Conservation (phyloP, 345 rosid species). For the Eucalyptus curtisii region DNA sequence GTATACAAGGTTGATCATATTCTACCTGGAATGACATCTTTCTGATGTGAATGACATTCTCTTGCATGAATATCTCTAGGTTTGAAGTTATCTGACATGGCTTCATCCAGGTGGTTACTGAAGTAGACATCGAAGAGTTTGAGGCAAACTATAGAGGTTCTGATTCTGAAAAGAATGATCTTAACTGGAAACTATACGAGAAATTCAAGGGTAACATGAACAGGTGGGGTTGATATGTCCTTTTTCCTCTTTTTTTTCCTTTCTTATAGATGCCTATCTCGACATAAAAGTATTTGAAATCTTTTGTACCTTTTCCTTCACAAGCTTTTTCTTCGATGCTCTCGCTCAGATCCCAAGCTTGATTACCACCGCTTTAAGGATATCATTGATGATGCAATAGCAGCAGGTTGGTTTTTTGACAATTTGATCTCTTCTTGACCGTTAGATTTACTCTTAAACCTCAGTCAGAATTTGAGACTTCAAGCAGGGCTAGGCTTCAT, state of each 20-base stretch:
- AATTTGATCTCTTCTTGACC: not conserved
- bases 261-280: not conserved
- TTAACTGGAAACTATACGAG: too few relatives aligned
- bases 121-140: constrained; percentile 33
- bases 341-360: constrained; percentile 75
- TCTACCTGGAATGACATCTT: not conserved
- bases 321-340: constrained; percentile 92
- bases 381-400: constrained; percentile 58
- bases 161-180: too few relatives aligned
- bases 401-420: constrained; percentile 32
- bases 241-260: not conserved
- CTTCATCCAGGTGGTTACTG: constrained; percentile 29
- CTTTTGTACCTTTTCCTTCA: not conserved
- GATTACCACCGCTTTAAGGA: constrained; percentile 86
- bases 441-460: not conserved
- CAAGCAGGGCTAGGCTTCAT: not conserved
- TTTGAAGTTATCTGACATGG: not conserved
- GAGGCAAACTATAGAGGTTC: too few relatives aligned
- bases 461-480: not conserved
- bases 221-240: too few relatives aligned
- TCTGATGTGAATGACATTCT: not conserved
- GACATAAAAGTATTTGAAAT: not conserved
- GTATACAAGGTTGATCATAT: too few relatives aligned
- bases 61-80: not conserved
- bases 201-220: too few relatives aligned